These are phyloP conservation scores for Carex littledalei DNA, from an alignment of 176 grass and related monocot genomes.

Conservation along the genomic window DNA sequence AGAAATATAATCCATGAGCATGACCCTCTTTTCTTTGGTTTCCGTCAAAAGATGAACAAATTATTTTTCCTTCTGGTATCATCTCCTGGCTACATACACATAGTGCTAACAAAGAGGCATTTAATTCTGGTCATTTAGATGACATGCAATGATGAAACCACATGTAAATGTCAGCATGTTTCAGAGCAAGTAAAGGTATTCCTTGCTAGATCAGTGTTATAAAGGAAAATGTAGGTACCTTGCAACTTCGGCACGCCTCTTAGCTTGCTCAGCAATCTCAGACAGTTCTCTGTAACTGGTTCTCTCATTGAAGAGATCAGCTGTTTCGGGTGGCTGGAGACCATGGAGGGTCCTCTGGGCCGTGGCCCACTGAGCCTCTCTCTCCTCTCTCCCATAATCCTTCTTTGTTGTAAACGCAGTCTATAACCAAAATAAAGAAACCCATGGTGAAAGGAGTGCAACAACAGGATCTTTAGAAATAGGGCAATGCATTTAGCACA, in stretches of 20 bases:
- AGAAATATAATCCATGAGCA: background rate
- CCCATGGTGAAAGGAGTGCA: background rate
- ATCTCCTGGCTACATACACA: background rate
- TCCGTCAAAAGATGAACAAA: too few relatives aligned
- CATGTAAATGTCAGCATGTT: background rate
- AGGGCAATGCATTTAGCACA: too few relatives aligned
- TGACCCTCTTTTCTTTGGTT: background rate
- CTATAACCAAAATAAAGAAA: constrained; percentile 24
- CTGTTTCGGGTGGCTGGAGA: constrained; percentile 41
- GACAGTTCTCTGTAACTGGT: constrained; percentile 70
- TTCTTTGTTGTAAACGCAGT: constrained; percentile 81
- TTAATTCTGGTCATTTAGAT: background rate
- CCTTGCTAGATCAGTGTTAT: background rate
- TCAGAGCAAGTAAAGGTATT: background rate
- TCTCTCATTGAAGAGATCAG: constrained; percentile 34
- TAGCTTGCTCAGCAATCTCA: constrained; percentile 94
- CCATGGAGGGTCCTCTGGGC: constrained; percentile 89
- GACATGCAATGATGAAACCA: background rate
- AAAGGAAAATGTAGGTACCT: constrained; percentile 32
- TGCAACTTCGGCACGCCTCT: constrained; percentile 81
- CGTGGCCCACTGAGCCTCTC: constrained; percentile 87
- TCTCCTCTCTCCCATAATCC: constrained; percentile 82
- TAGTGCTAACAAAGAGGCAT: background rate
- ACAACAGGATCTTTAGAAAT: too few relatives aligned
- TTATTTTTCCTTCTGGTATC: too few relatives aligned